Evolutionary conservation across 2,329 filamentous ascomycete genomes (phyloP).

Genomic region (Calcarisporium arbuscula): DNA sequence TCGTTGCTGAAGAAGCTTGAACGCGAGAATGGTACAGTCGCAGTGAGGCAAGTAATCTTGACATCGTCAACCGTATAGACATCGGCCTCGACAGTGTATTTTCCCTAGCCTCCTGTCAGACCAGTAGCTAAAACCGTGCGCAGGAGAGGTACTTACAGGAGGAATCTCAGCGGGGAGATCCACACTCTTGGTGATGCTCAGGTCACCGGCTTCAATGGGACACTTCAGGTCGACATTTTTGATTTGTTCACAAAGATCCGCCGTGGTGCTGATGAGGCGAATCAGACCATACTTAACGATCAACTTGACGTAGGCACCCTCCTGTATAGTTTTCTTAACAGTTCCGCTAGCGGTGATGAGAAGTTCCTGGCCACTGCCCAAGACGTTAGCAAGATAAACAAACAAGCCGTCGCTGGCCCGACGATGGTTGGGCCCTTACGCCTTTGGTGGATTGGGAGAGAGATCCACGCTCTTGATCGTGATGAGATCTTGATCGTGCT

Average conservation of each 20-base stretch:
- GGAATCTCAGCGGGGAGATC: constrained; percentile 82
- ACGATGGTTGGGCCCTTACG: constrained; percentile 58
- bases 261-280: constrained; percentile 71
- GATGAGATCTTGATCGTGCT: constrained; percentile 65
- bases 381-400: too few relatives aligned
- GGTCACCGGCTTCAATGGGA: constrained; percentile 73
- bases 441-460: constrained; percentile 73
- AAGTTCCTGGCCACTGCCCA: constrained; percentile 65
- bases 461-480: constrained; percentile 75
- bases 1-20: constrained; percentile 36
- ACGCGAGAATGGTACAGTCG: constrained; percentile 56
- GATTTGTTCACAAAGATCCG: constrained; percentile 85
- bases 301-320: constrained; percentile 76
- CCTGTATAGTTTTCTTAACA: constrained; percentile 64
- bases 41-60: constrained; percentile 81
- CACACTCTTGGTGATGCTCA: constrained; percentile 72
- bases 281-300: constrained; percentile 94
- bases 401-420: too few relatives aligned
- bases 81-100: constrained; percentile 82
- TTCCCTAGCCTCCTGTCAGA: constrained; percentile 54
- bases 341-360: constrained; percentile 71
- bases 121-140: neutral
- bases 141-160: constrained; percentile 56
- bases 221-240: constrained; percentile 83
- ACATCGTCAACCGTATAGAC: constrained; percentile 67